These are phyloP conservation scores for Lignosus rhinocerotis DNA, from an alignment of 1,284 basidiomycete species.

Conservation along the genomic window DNA sequence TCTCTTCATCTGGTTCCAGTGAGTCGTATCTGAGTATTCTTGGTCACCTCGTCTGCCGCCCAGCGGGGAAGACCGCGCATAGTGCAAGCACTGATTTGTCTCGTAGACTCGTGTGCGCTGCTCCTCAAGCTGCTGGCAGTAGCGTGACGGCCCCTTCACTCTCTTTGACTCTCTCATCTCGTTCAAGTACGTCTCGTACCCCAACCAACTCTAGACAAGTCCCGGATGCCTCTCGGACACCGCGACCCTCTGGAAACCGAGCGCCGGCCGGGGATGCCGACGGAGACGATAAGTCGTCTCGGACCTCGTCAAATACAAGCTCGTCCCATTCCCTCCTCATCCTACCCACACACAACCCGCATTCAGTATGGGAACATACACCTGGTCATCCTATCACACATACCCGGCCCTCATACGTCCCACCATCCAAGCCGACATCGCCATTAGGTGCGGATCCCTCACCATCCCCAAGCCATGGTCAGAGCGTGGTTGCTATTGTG, in stretches of 20 bases:
- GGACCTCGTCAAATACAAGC: neutral
- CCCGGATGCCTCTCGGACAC: neutral
- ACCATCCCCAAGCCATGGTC: slow-evolving; percentile 21
- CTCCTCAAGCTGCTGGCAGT: slow-evolving; percentile 6
- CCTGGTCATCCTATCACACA: neutral
- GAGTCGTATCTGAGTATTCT: neutral
- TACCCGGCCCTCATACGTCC: slow-evolving; percentile 5
- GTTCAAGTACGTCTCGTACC: neutral
- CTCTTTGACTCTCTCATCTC: neutral
- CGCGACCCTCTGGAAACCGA: neutral
- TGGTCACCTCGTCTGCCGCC: neutral
- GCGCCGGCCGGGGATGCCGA: neutral
- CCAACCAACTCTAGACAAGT: neutral
- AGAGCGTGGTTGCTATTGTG: slow-evolving; percentile 39
- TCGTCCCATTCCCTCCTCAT: slow-evolving; percentile 14
- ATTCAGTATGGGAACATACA: neutral
- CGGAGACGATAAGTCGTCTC: neutral
- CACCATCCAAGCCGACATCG: slow-evolving; percentile 8
- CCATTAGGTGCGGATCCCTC: slow-evolving; percentile 7
- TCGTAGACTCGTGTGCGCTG: slow-evolving; percentile 13
- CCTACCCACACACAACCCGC: slow-evolving; percentile 7
- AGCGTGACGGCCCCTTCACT: neutral
- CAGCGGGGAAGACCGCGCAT: neutral
- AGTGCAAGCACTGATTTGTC: neutral
- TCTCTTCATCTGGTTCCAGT: slow-evolving; percentile 12